Evolutionary conservation across 2,329 filamentous ascomycete species (phyloP).

Genomic region (Talaromyces sp.): DNA sequence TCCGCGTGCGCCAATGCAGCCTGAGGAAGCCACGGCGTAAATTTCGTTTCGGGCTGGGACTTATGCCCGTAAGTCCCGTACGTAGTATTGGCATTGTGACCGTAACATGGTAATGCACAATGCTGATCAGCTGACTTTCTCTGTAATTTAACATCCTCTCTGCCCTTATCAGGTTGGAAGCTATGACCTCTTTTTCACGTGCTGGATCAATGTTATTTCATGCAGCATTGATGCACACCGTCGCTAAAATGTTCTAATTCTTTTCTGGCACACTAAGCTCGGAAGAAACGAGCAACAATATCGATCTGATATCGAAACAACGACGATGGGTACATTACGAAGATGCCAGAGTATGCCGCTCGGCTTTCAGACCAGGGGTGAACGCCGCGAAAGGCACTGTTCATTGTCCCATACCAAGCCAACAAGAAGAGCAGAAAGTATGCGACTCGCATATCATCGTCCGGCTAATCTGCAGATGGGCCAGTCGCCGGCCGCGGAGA

Average conservation of each 20-base stretch:
- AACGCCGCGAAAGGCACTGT: not conserved
- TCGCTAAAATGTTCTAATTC: not conserved
- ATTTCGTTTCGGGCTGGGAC: not conserved
- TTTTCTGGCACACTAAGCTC: not conserved
- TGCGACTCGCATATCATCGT: not conserved
- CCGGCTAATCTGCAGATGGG: not conserved
- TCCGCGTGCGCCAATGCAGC: slow-evolving; percentile 2
- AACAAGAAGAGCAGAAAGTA: not conserved
- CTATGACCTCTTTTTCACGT: not conserved
- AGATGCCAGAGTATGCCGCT: not conserved
- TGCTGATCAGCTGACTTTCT: slow-evolving; percentile 8
- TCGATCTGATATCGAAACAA: not conserved
- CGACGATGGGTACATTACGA: not conserved
- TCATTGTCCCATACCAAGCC: not conserved
- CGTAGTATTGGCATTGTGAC: not conserved
- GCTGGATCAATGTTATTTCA: not conserved
- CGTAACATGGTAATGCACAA: not conserved
- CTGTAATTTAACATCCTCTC: not conserved
- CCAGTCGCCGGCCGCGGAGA: not conserved
- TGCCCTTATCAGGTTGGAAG: not conserved
- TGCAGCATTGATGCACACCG: not conserved
- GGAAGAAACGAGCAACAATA: not conserved
- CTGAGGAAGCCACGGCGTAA: not conserved
- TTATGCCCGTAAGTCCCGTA: too few relatives aligned
- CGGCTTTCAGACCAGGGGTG: not conserved